Conservation (phyloP, 2,329 filamentous ascomycete species). For the Diatrype stigma region DNA sequence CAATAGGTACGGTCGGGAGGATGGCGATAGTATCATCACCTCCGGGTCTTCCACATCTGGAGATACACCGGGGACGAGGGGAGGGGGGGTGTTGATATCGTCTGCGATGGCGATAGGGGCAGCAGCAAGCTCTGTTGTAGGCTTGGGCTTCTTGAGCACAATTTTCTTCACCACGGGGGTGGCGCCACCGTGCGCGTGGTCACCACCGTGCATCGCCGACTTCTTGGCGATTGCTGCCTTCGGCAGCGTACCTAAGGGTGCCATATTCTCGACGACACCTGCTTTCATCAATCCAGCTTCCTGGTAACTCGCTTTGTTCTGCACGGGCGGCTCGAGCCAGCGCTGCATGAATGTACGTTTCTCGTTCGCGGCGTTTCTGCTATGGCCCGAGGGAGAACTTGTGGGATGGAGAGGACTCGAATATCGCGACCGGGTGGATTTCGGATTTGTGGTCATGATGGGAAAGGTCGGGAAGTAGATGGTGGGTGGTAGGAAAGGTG, state of each 20-base stretch:
- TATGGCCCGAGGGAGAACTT: conserved; percentile 30
- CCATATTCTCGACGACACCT: conserved; percentile 81
- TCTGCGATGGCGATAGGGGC: not conserved
- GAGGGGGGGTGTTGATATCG: conserved; percentile 16
- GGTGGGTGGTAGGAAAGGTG: not conserved
- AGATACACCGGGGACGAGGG: conserved; percentile 15
- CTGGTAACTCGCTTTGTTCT: conserved; percentile 68
- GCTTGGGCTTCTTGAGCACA: conserved; percentile 26
- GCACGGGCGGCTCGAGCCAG: conserved; percentile 56
- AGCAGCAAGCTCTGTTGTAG: conserved; percentile 25
- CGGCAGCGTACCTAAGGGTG: conserved; percentile 71
- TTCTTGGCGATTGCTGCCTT: conserved; percentile 57
- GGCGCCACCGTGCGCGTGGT: conserved; percentile 4
- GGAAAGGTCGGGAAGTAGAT: not conserved
- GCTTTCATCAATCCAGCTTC: conserved; percentile 70
- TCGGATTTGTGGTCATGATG: conserved; percentile 23
- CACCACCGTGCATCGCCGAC: conserved; percentile 27
- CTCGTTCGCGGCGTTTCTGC: conserved; percentile 22
- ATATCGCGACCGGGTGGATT: conserved; percentile 45
- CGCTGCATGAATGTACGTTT: conserved; percentile 49
- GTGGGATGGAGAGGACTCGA: conserved; percentile 45
- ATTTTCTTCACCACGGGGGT: conserved; percentile 23
- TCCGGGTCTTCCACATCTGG: conserved; percentile 9
- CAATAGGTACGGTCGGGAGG: conserved; percentile 13
- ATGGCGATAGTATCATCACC: conserved; percentile 18